Evolutionary conservation across 169 alveolate species (phyloP).

Genomic region (Cystoisospora suis): DNA sequence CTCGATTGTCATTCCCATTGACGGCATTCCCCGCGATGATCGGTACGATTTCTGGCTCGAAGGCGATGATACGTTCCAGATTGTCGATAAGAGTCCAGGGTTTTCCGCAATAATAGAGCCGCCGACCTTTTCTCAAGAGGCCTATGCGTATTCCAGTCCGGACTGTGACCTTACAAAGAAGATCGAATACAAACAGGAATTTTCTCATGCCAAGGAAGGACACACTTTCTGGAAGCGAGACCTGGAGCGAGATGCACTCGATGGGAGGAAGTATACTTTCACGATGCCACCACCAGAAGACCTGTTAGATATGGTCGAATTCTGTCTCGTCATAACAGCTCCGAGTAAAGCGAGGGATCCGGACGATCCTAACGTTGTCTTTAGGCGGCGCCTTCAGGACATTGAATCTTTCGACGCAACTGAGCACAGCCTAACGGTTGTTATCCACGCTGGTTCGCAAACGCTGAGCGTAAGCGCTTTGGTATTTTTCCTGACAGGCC

Average conservation of each 20-base stretch:
- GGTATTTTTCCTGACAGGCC: too few relatives aligned
- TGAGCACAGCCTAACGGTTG: not conserved
- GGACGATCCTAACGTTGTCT: not conserved
- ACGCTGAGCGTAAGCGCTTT: too few relatives aligned
- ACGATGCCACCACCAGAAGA: not conserved
- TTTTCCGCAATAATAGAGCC: constrained; percentile 8
- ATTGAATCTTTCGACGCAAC: not conserved
- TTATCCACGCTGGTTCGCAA: not conserved
- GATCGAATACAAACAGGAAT: not conserved
- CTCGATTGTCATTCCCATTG: not conserved
- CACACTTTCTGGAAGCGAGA: constrained; percentile 27
- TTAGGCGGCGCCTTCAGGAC: constrained; percentile 21
- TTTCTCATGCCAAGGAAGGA: not conserved
- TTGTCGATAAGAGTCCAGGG: not conserved
- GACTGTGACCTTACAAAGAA: constrained; percentile 7
- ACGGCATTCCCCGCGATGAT: constrained; percentile 10
- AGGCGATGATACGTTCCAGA: not conserved
- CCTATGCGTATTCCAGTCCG: constrained; percentile 1
- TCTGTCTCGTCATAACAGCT: constrained; percentile 4
- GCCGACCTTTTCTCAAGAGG: constrained; percentile 11
- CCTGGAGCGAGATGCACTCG: not conserved
- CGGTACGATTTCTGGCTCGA: constrained; percentile 19
- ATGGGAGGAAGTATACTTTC: constrained; percentile 29
- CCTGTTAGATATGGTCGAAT: not conserved
- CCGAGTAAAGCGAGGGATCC: not conserved